Percentiles rank a stretch among this genome's conserved stretches.
These are phyloP conservation scores for Cucurbita ficifolia DNA, from an alignment of 306 rosid species.

Conservation along the genomic window DNA sequence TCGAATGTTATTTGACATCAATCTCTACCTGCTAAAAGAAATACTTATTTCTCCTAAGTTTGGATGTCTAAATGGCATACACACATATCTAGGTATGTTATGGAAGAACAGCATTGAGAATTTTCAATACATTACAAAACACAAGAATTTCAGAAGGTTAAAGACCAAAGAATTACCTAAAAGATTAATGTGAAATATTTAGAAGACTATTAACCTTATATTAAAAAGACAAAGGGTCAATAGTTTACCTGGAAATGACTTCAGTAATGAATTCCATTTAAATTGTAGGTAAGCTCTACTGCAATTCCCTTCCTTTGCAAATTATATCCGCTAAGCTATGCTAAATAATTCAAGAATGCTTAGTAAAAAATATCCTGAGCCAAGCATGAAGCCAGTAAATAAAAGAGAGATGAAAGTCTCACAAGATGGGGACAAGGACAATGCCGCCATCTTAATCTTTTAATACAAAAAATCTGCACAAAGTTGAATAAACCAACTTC, in stretches of 20 bases:
- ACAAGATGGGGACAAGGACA: neutral
- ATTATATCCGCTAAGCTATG: neutral
- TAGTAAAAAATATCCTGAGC: neutral
- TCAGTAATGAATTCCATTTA: neutral
- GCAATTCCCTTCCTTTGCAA: neutral
- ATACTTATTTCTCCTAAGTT: too few relatives aligned
- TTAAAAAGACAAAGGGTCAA: neutral
- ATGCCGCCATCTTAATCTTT: slow-evolving; percentile 1
- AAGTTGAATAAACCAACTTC: neutral
- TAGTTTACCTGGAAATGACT: neutral
- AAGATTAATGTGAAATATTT: neutral
- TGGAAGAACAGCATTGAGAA: neutral
- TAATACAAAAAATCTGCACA: neutral
- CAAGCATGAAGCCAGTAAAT: neutral
- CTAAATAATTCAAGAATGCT: neutral
- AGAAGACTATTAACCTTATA: neutral
- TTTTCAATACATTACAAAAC: neutral
- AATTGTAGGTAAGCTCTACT: neutral
- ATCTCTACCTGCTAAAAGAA: too few relatives aligned
- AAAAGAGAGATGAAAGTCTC: neutral
- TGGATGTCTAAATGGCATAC: too few relatives aligned
- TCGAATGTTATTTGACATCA: neutral
- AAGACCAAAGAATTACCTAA: neutral
- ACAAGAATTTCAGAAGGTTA: neutral
- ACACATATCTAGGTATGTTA: neutral